Base-by-base conservation (phyloP, 495 filamentous ascomycete species). In the Penicillium salamii region DNA sequence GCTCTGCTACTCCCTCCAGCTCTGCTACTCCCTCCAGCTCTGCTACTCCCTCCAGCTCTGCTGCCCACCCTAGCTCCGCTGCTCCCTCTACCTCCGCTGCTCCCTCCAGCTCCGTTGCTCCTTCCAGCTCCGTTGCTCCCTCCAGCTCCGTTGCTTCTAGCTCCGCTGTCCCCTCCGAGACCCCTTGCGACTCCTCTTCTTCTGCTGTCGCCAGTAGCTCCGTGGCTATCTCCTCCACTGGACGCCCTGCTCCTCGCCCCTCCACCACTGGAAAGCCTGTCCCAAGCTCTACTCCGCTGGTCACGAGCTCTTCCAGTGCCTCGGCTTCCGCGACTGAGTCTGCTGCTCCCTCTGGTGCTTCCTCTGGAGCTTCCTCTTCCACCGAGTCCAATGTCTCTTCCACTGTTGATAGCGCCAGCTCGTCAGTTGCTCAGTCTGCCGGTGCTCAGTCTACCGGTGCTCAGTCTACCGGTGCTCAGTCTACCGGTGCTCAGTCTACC, bases 1-100 rank as follows among this genome's bases (percentile, higher is more conserved):
- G 5, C 29, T 49, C 58, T 48, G 42, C 55, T 11, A 48, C 52
- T 8, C 39, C 56, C 21, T 58, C 61, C 11, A 54, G 58, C 38
- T 36, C 52, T 3, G 26, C 47, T 19, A 60, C 34, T 39, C 58
- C 58, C 0, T 58, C 61, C 12, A 44, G 61, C 23, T 26, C 23
- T 8, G 23, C 8, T 26, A 8, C 23, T 26, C 8, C 23, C 8
- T 26, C 23, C 23, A 26, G 4, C 23, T 3, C 23, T 26, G 19
- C 36, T 32, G 23, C 8, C 23, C 31, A 55, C 1, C 40, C 64
- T 3, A 62, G 29, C 43, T 4, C 23, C 29, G 3, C 29, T 32
- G 29, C 11, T 32, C 5, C 29, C 12, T 8, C 29, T 32, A 11
- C 29, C 29, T 49, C 58, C 46, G 42, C 55, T 11, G 46, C 52